Base-by-base conservation (phyloP, 768 basidiomycete genomes). In the Calvatia gigantea region DNA sequence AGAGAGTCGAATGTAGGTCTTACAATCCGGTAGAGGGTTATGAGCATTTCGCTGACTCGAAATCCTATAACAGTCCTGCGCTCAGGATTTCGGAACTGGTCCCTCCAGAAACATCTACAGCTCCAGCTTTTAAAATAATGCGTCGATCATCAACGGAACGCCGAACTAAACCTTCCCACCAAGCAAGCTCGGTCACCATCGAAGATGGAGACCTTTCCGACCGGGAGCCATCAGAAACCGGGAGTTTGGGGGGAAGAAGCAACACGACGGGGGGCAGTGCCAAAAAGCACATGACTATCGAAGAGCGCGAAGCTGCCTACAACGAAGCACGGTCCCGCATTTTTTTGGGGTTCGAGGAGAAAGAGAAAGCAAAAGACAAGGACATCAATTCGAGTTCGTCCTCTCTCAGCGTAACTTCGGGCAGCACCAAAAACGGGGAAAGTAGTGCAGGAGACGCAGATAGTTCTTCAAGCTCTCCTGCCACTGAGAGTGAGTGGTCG, bases 71-170 rank as follows among this genome's bases (percentile, higher is more conserved):
- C 61, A 94, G 91, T 60, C 91, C 91, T 60, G 49, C 73, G 31
- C 81, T 87, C 39, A 78, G 87, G 51, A 76, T 94, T 51, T 78
- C 78, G 57, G 91, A 92, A 46, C 81, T 94, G 21, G 88, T 92
- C 6, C 91, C 91, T 21, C 76, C 82, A 3, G 90, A 91, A 65
- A 75, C 81, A 15, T 70, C 83, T 4, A 66, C 83, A 0, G 86
- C 85, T 29, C 89, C 87, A n/a, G 80, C 90, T 17, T 87, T 94
- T 64, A 88, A 92, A 78, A 94, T 94, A 63, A 94, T 94, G 90
- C 83, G 85, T 41, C 81, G 91, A 62, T 72, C 78, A 19, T 67
- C 65, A 12, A 67, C 70, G n/a, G 83, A 86, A 59, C 81, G 83
- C 38, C 71, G 79, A 50, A 70, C 75, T 51, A 81, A 78, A 51